Percentiles rank a stretch among this genome's conserved stretches.
phyloP scores from a whole-genome alignment of 345 rosid genomes.

The Citrus unshiu region DNA sequence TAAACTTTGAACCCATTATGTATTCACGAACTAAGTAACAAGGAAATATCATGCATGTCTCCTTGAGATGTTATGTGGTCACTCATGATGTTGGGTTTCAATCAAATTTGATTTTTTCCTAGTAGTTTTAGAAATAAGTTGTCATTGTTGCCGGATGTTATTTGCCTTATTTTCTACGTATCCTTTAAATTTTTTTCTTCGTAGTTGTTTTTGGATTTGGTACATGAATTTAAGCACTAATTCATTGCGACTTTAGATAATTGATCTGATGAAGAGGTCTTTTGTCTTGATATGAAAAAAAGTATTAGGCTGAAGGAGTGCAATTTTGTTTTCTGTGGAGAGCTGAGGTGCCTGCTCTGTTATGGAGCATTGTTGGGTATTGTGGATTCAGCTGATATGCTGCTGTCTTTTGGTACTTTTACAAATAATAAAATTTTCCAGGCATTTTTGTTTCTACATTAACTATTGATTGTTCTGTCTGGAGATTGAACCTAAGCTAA shows the following conservation, averaged over 20 bases:
- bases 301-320: neutral
- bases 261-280: neutral
- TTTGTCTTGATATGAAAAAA: neutral
- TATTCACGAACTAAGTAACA: neutral
- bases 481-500: neutral
- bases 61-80: neutral
- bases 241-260: neutral
- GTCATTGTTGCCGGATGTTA: neutral
- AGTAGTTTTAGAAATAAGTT: neutral
- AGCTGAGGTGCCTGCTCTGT: neutral
- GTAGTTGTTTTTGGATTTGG: neutral
- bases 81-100: neutral
- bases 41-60: neutral
- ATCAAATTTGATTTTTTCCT: too few species aligned
- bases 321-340: neutral
- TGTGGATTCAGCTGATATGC: neutral
- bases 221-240: neutral
- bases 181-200: neutral
- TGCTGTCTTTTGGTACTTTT: neutral
- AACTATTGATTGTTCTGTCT: neutral
- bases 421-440: neutral
- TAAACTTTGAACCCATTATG: neutral
- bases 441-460: neutral
- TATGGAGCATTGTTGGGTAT: neutral
- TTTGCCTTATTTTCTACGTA: neutral